Evolutionary conservation across 371 early-diverging fungal genomes (phyloP).

Genomic region (Dichotomocladium elegans): DNA sequence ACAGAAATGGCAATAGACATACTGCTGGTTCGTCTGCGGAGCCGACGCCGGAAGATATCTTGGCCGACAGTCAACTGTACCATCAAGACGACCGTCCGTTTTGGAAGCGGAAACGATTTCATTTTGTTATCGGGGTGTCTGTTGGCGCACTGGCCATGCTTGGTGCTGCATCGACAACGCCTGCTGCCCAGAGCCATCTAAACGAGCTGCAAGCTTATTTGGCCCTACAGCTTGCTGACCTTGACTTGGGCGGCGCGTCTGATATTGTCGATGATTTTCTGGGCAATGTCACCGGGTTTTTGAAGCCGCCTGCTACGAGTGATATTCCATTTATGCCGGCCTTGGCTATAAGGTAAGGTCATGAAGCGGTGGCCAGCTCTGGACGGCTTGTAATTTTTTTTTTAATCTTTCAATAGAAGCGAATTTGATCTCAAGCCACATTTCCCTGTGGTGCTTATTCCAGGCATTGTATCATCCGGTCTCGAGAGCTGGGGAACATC

Average conservation of each 20-base stretch:
- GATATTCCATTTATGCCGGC: constrained; percentile 51
- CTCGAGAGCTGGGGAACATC: constrained; percentile 90
- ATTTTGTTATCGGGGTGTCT: constrained; percentile 36
- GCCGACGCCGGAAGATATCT: constrained; percentile 27
- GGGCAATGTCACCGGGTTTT: constrained; percentile 56
- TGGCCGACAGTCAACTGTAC: constrained; percentile 18
- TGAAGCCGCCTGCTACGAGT: constrained; percentile 47
- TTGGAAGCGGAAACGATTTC: constrained; percentile 35
- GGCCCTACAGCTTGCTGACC: constrained; percentile 46
- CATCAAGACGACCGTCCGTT: constrained; percentile 11
- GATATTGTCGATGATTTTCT: constrained; percentile 70
- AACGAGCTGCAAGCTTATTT: constrained; percentile 39
- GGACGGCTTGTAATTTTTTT: background rate
- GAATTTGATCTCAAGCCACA: constrained; percentile 40
- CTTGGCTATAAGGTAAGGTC: constrained; percentile 27
- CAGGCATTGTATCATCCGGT: constrained; percentile 88
- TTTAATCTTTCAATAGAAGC: constrained; percentile 18
- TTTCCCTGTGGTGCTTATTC: constrained; percentile 84
- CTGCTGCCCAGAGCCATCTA: constrained; percentile 31
- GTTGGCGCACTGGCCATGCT: constrained; percentile 17
- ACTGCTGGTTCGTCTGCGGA: too few relatives aligned
- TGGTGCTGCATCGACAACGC: constrained; percentile 30
- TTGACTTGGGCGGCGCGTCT: constrained; percentile 60
- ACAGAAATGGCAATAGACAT: too few relatives aligned
- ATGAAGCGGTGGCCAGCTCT: background rate